Conservation (phyloP, 495 filamentous ascomycete species). For the Staphylotrichum tortipilum region DNA sequence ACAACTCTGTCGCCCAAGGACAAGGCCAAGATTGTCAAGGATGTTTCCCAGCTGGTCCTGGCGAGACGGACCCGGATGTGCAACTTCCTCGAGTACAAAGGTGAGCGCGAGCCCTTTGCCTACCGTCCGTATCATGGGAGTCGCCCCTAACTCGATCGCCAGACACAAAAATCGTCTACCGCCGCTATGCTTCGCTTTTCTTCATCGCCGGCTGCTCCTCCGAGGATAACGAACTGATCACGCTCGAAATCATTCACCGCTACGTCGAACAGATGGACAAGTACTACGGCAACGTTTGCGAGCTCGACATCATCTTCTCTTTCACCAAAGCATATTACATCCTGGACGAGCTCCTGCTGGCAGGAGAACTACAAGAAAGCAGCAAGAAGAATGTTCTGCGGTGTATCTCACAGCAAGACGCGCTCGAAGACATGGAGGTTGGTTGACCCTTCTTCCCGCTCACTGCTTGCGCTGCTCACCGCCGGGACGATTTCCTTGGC, state of each 20-base stretch:
- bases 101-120: constrained; percentile 38
- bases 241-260: constrained; percentile 94
- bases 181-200: constrained; percentile 96
- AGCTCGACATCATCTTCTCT: constrained; percentile 98
- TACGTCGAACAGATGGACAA: constrained; percentile 99
- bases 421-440: constrained; percentile 95
- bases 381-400: constrained; percentile 97
- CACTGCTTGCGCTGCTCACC: constrained; percentile 7
- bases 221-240: constrained; percentile 95
- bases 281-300: constrained; percentile 99
- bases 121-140: neutral
- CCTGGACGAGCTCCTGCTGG: constrained; percentile 91
- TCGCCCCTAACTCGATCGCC: constrained; percentile 12
- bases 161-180: constrained; percentile 98
- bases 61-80: constrained; percentile 96
- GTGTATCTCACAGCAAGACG: constrained; percentile 91
- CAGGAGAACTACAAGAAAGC: constrained; percentile 96
- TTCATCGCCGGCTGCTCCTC: constrained; percentile 96
- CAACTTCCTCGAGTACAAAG: constrained; percentile 99
- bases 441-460: constrained; percentile 36
- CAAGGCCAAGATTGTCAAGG: constrained; percentile 99
- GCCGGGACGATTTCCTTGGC: neutral
- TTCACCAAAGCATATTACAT: constrained; percentile 92
- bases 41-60: constrained; percentile 96
- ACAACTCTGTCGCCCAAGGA: constrained; percentile 96